Base-by-base conservation (phyloP, 2,329 filamentous ascomycete species). In the Gnomoniopsis sp. region DNA sequence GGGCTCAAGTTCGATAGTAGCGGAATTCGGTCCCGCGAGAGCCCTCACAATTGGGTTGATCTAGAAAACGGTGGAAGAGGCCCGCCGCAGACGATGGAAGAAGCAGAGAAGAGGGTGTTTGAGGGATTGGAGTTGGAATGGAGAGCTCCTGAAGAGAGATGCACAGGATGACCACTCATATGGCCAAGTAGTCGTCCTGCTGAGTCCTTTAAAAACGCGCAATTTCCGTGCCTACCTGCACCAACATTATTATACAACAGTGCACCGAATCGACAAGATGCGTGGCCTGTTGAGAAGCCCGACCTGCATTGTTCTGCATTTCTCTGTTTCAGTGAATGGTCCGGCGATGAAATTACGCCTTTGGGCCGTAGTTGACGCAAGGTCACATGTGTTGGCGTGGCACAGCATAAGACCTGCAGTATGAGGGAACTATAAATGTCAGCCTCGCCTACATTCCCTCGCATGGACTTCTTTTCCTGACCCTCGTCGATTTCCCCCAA, bases 1-100 rank as follows among this genome's bases (percentile, higher is more conserved):
- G 79, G 79, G 0, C 88, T 91, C 80, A 96, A 95, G 71, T 98
- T 98, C 69, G 93, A 97, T 69, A 95, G 89, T 63, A 96, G 90
- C 67, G 95, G 95, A 0, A 84, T 96, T 12, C 81, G 92, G 48
- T 86, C 85, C 66, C 79, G 87, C 10, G 71, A 68, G 10, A 17
- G 6, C 10, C 60, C 60, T 11, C 57, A 51, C 26, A 84, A 86
- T 55, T 87, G 87, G 77, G 83, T 93, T n/a, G 87, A 95, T 70
- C 67, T 95, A 8, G 84, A 87, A 81, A 88, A 77, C 69, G 80
- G 68, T 55, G 68, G 69, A 22, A 73, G 74, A 1, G 74, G 81
- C 63, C 69, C 68, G 63, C 85, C 86, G 11, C 82, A 82, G 65
- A 79, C 87, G 49, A 85, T 90, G 77, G 75, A 85, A 68, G 87